A percentile compares a stretch with the other conserved stretches of the same genome.
These are phyloP conservation scores for Xylaria sp. DNA, from an alignment of 2,329 filamentous ascomycete genomes.

Conservation along the genomic window DNA sequence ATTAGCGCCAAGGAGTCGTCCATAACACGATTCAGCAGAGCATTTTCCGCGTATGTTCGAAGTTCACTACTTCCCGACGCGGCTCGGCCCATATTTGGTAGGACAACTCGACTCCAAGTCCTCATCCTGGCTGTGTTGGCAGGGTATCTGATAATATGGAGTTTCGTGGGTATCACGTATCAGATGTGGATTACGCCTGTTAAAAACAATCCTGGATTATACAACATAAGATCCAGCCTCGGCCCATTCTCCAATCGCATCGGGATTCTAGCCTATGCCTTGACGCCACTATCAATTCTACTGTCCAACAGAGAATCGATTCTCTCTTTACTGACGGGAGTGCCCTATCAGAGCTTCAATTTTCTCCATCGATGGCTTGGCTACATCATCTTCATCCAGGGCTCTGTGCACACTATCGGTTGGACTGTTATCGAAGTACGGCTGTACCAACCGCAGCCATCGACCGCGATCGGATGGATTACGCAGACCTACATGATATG, in stretches of 20 bases:
- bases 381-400: slow-evolving; percentile 73
- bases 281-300: slow-evolving; percentile 72
- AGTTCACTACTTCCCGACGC: slow-evolving; percentile 67
- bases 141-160: slow-evolving; percentile 70
- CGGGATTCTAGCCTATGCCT: slow-evolving; percentile 73
- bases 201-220: slow-evolving; percentile 56
- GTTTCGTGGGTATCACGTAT: slow-evolving; percentile 72
- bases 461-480: slow-evolving; percentile 61
- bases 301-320: slow-evolving; percentile 73
- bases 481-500: slow-evolving; percentile 72
- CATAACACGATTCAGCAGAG: slow-evolving; percentile 40
- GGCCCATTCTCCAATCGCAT: slow-evolving; percentile 73
- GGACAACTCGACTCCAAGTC: slow-evolving; percentile 71
- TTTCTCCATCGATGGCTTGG: slow-evolving; percentile 80
- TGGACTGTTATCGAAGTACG: slow-evolving; percentile 71
- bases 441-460: slow-evolving; percentile 75
- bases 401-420: slow-evolving; percentile 70
- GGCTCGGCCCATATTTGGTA: slow-evolving; percentile 64
- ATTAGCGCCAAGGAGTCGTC: slow-evolving; percentile 28
- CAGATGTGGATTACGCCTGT: slow-evolving; percentile 73
- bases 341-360: slow-evolving; percentile 78
- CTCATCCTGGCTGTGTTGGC: slow-evolving; percentile 62
- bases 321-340: slow-evolving; percentile 70
- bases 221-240: slow-evolving; percentile 69
- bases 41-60: slow-evolving; percentile 50